Evolutionary conservation across 2,329 filamentous ascomycete genomes (phyloP).

Genomic region (Diplodia corticola): DNA sequence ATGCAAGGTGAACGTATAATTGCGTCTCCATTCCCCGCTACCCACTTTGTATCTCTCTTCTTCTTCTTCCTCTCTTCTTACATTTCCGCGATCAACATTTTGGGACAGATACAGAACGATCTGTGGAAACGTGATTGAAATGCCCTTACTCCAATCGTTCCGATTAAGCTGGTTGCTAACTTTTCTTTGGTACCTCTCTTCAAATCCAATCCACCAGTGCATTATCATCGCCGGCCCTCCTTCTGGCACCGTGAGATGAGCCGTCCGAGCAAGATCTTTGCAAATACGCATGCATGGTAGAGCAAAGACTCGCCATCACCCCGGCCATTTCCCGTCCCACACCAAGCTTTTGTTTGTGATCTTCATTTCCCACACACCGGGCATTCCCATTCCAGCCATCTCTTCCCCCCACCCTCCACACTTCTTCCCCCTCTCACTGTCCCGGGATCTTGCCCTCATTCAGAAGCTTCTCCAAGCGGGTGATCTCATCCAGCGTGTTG

Average conservation of each 20-base stretch:
- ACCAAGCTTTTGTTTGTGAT: background rate
- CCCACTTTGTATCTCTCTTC: too few relatives aligned
- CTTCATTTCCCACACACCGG: background rate
- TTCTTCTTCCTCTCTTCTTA: too few relatives aligned
- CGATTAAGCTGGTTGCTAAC: background rate
- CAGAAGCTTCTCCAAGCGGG: slow-evolving; percentile 84
- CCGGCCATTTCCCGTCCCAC: background rate
- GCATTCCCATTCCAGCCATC: background rate
- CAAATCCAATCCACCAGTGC: background rate
- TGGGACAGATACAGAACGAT: background rate
- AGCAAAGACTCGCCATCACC: background rate
- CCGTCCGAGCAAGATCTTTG: background rate
- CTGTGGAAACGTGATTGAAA: background rate
- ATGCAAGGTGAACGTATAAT: too few relatives aligned
- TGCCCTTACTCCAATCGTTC: background rate
- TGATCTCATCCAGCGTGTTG: slow-evolving; percentile 86
- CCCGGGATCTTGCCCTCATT: slow-evolving; percentile 64
- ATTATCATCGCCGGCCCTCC: background rate
- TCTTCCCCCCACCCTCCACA: background rate
- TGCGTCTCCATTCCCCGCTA: too few relatives aligned
- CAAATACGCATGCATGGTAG: background rate
- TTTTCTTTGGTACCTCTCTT: background rate
- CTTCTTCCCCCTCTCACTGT: background rate
- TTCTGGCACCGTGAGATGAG: background rate
- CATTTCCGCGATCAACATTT: background rate